phyloP scores from a whole-genome alignment of 192 early-diverging fungal species.

The Coemansia guatemalensis region DNA sequence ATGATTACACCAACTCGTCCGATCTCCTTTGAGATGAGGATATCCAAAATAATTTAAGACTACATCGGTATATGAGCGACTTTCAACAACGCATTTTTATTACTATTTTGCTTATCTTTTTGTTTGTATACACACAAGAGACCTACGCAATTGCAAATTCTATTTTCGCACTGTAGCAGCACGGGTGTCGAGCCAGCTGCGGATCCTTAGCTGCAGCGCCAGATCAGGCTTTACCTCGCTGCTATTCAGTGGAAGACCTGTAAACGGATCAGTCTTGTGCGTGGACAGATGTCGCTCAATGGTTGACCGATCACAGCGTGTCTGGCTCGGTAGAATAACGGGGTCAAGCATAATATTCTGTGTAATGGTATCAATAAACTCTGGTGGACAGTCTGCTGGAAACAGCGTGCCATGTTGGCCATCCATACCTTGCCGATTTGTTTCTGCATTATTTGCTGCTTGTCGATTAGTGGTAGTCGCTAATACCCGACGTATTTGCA shows the following conservation, averaged over 20 bases:
- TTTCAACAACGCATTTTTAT: constrained; percentile 2
- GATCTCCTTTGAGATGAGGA: constrained; percentile 29
- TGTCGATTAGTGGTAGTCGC: not conserved
- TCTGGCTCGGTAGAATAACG: constrained; percentile 21
- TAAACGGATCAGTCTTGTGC: constrained; percentile 30
- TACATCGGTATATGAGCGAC: constrained; percentile 46
- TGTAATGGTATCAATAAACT: constrained; percentile 33
- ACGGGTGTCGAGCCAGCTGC: constrained; percentile 9
- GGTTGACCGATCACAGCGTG: constrained; percentile 26
- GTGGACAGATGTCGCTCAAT: constrained; percentile 17
- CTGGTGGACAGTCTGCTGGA: constrained; percentile 14
- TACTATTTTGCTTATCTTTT: constrained; percentile 11
- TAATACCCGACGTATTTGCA: not conserved
- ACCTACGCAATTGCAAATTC: not conserved
- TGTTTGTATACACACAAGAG: too few species aligned
- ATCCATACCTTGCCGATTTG: not conserved
- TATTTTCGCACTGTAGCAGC: not conserved
- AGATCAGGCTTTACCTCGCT: constrained; percentile 19
- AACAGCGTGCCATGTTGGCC: not conserved
- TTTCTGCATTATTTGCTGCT: not conserved
- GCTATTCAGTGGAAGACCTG: constrained; percentile 19
- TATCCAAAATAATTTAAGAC: constrained; percentile 24
- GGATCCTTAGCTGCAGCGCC: constrained; percentile 16
- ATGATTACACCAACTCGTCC: constrained; percentile 21
- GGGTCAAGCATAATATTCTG: constrained; percentile 29